phyloP scores from a whole-genome alignment of 441 rosid species.

The Pelargonium australe region DNA sequence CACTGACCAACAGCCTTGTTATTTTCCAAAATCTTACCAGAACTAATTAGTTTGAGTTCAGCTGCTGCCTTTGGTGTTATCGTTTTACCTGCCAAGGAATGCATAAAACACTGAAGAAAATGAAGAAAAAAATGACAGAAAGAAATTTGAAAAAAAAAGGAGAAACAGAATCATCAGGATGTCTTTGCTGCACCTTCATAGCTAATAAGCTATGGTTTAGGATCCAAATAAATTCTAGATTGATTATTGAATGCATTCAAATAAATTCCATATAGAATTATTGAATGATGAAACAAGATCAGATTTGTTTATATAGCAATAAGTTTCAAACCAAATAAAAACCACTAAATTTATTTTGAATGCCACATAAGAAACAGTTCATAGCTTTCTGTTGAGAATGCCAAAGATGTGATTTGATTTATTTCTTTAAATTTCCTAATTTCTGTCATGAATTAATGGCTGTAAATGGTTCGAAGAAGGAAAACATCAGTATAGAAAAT shows the following conservation, averaged over 20 bases:
- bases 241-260: not conserved
- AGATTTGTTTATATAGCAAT: not conserved
- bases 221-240: not conserved
- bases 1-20: constrained; percentile 79
- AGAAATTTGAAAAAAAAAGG: not conserved
- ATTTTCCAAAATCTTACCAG: constrained; percentile 83
- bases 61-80: constrained; percentile 62
- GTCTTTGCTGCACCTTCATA: not conserved
- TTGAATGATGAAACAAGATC: not conserved
- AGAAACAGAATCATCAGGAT: not conserved
- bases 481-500: not conserved
- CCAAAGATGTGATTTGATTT: not conserved
- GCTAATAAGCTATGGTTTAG: not conserved
- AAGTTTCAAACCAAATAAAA: too few relatives aligned
- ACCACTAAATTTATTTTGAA: too few relatives aligned
- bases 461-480: not conserved
- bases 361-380: too few relatives aligned
- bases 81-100: constrained; percentile 51
- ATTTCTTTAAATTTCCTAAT: not conserved
- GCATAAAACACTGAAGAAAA: not conserved
- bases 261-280: not conserved
- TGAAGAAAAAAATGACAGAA: constrained; percentile 5
- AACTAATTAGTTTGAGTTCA: constrained; percentile 79
- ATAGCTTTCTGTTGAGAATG: not conserved
- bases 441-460: not conserved